phyloP scores from a whole-genome alignment of 306 rosid genomes.

The Cucurbita maxima region DNA sequence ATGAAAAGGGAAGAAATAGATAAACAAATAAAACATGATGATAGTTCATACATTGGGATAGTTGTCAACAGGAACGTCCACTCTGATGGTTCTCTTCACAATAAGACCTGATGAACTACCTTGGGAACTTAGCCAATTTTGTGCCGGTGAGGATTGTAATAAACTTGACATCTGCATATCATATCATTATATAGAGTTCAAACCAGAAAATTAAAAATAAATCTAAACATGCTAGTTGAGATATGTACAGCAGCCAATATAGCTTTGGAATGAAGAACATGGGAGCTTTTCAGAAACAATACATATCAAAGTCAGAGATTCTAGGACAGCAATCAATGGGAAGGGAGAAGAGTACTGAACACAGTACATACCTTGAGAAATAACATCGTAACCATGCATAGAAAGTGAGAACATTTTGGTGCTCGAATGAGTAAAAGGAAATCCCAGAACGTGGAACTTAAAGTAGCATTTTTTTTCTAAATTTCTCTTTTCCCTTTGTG shows the following conservation, averaged over 20 bases:
- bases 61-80: slow-evolving; percentile 75
- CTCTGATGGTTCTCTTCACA: slow-evolving; percentile 81
- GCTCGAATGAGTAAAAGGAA: not conserved
- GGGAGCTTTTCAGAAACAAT: not conserved
- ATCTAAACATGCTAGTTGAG: not conserved
- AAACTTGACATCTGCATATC: slow-evolving; percentile 66
- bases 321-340: not conserved
- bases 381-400: not conserved
- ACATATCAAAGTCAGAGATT: not conserved
- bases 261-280: not conserved
- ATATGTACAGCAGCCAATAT: not conserved
- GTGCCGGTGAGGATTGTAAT: slow-evolving; percentile 53
- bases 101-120: slow-evolving; percentile 74
- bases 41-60: slow-evolving; percentile 53
- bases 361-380: slow-evolving; percentile 4
- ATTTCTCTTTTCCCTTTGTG: not conserved
- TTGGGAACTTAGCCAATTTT: slow-evolving; percentile 68
- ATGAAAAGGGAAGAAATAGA: not conserved
- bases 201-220: not conserved
- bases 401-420: not conserved
- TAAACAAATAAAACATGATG: not conserved
- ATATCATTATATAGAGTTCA: slow-evolving; percentile 21
- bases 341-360: not conserved
- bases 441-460: not conserved
- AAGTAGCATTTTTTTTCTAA: not conserved